These are phyloP conservation scores for Umbelopsis sp. DNA, from an alignment of 371 early-diverging fungal genomes.

Conservation along the genomic window DNA sequence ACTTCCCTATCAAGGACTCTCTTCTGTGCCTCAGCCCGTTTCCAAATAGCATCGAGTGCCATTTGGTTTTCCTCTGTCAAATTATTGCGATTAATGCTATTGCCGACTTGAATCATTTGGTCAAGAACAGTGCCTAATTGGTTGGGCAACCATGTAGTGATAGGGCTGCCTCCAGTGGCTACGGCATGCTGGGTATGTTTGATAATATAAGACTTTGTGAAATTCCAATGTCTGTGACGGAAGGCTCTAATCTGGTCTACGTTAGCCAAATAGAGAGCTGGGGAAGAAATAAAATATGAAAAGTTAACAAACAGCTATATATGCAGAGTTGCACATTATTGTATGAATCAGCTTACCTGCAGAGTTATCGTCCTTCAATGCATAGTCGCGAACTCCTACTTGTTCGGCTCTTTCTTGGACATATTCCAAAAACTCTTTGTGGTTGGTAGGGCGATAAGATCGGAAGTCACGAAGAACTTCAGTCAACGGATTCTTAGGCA, in stretches of 20 bases:
- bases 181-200: slow-evolving; percentile 75
- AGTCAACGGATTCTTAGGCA: slow-evolving; percentile 86
- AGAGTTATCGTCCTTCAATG: slow-evolving; percentile 56
- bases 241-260: slow-evolving; percentile 88
- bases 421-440: slow-evolving; percentile 72
- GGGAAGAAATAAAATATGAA: background rate
- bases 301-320: too few species aligned
- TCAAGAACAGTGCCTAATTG: slow-evolving; percentile 66
- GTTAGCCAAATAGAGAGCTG: slow-evolving; percentile 71
- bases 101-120: slow-evolving; percentile 58
- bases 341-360: slow-evolving; percentile 27
- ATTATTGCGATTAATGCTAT: slow-evolving; percentile 40
- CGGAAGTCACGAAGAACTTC: slow-evolving; percentile 77
- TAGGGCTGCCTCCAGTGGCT: slow-evolving; percentile 70
- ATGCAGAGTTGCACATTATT: background rate
- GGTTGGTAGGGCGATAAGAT: slow-evolving; percentile 79
- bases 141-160: slow-evolving; percentile 73
- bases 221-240: slow-evolving; percentile 86
- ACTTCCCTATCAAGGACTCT: slow-evolving; percentile 68
- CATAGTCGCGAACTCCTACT: slow-evolving; percentile 49
- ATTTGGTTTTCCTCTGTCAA: slow-evolving; percentile 57
- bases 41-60: slow-evolving; percentile 56
- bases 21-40: slow-evolving; percentile 63
- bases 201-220: slow-evolving; percentile 87
- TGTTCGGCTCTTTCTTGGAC: slow-evolving; percentile 59